phyloP scores from a whole-genome alignment of 257 asterid genomes.

The Penstemon newberryi region DNA sequence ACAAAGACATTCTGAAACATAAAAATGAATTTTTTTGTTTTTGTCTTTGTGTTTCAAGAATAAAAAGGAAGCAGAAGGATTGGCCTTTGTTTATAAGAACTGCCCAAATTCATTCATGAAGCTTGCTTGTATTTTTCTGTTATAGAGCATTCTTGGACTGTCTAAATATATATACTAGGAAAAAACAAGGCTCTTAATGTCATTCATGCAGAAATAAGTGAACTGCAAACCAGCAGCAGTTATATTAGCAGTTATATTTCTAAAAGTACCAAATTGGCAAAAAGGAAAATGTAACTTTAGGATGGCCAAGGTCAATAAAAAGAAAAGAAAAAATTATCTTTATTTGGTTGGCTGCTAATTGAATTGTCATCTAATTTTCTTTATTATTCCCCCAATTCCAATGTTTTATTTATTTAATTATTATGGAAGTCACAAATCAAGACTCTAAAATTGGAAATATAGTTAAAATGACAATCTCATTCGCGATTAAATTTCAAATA shows the following conservation, averaged over 20 bases:
- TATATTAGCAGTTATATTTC: too few species aligned
- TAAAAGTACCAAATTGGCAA: background rate
- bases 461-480: too few species aligned
- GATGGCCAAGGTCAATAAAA: background rate
- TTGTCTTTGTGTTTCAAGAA: background rate
- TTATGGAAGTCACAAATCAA: background rate
- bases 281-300: background rate
- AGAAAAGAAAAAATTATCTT: background rate
- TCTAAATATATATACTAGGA: background rate
- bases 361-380: too few species aligned
- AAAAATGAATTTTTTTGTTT: background rate
- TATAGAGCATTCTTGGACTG: slow-evolving; percentile 16
- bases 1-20: slow-evolving; percentile 38
- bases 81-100: slow-evolving; percentile 15
- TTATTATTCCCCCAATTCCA: too few species aligned
- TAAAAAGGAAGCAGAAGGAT: background rate
- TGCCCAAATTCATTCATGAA: background rate
- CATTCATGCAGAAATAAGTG: slow-evolving; percentile 42
- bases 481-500: too few species aligned
- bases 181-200: slow-evolving; percentile 23
- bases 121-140: slow-evolving; percentile 8
- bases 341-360: background rate
- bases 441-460: too few species aligned
- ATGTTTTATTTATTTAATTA: background rate
- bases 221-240: slow-evolving; percentile 41